Conservation (phyloP, 2,329 filamentous ascomycete species). For the Colletotrichum simmondsii region DNA sequence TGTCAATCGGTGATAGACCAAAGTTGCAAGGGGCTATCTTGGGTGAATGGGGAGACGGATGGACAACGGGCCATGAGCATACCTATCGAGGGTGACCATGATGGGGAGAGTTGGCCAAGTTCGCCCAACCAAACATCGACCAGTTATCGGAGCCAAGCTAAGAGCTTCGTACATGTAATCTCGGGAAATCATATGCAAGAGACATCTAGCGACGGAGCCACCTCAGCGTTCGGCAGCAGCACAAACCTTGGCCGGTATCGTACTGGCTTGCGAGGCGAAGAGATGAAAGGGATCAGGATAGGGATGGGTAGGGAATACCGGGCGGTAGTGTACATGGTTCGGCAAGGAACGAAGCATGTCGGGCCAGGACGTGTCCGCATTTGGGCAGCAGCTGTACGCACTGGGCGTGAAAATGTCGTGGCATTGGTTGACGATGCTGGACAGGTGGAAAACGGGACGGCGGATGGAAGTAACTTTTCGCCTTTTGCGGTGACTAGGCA, state of each 20-base stretch:
- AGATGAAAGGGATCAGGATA: background rate
- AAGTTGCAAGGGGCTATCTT: constrained; percentile 30
- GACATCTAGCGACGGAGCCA: constrained; percentile 43
- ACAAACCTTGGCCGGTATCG: constrained; percentile 36
- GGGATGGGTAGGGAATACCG: background rate
- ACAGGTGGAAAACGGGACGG: background rate
- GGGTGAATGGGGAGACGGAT: constrained; percentile 32
- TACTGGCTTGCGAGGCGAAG: constrained; percentile 1
- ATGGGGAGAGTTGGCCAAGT: constrained; percentile 16
- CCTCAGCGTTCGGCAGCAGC: constrained; percentile 41
- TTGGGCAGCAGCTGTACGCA: constrained; percentile 18
- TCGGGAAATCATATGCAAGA: constrained; percentile 50
- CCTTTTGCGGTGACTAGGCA: constrained; percentile 24
- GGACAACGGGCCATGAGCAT: constrained; percentile 22
- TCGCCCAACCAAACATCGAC: constrained; percentile 50
- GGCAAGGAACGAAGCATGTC: constrained; percentile 12
- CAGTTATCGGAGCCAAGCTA: constrained; percentile 46
- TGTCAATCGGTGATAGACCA: constrained; percentile 35
- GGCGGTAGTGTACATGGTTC: background rate
- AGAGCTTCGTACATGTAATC: constrained; percentile 39
- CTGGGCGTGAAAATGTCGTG: background rate
- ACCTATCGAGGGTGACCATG: constrained; percentile 20
- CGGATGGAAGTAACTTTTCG: constrained; percentile 26
- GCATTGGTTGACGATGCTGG: constrained; percentile 2
- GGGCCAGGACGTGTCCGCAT: constrained; percentile 25